A percentile compares a stretch with the other conserved stretches of the same genome.
Evolutionary conservation across 352 stramenopile genomes (phyloP).

Genomic region (Achlya hypogyna): DNA sequence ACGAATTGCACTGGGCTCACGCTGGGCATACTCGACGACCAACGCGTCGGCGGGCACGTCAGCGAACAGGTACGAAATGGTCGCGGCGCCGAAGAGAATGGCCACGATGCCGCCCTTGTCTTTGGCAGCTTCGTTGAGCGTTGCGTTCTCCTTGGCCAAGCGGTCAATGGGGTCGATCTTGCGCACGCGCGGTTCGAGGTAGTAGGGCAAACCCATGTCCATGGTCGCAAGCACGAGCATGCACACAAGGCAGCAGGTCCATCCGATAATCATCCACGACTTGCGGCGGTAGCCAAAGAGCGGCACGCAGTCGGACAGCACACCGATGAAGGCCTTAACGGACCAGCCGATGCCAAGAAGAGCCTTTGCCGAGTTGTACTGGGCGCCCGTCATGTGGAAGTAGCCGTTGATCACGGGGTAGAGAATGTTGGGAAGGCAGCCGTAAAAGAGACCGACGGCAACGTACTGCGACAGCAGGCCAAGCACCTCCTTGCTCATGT

Average conservation of each 20-base stretch:
- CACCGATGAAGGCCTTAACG: constrained; percentile 75
- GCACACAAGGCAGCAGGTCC: constrained; percentile 29
- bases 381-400: constrained; percentile 36
- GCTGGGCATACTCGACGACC: constrained; percentile 61
- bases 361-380: constrained; percentile 30
- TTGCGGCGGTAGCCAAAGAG: constrained; percentile 74
- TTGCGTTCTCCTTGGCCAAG: constrained; percentile 21
- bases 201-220: constrained; percentile 36
- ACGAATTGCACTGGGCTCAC: constrained; percentile 53
- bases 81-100: constrained; percentile 41
- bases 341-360: constrained; percentile 63
- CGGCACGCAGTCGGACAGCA: constrained; percentile 78
- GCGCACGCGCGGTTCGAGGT: background rate
- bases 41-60: constrained; percentile 55
- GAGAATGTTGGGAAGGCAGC: constrained; percentile 30
- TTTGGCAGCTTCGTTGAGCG: constrained; percentile 29
- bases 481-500: constrained; percentile 31
- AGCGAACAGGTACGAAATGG: constrained; percentile 50
- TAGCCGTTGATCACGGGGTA: constrained; percentile 51
- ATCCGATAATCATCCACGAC: constrained; percentile 75
- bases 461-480: constrained; percentile 43
- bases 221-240: constrained; percentile 32
- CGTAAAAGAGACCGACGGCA: constrained; percentile 38
- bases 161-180: constrained; percentile 21
- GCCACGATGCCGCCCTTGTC: constrained; percentile 31